A percentile compares a stretch with the other conserved stretches of the same genome.
These are phyloP conservation scores for Symbiodinium natans DNA, from an alignment of 73 alveolate genomes.

Conservation along the genomic window DNA sequence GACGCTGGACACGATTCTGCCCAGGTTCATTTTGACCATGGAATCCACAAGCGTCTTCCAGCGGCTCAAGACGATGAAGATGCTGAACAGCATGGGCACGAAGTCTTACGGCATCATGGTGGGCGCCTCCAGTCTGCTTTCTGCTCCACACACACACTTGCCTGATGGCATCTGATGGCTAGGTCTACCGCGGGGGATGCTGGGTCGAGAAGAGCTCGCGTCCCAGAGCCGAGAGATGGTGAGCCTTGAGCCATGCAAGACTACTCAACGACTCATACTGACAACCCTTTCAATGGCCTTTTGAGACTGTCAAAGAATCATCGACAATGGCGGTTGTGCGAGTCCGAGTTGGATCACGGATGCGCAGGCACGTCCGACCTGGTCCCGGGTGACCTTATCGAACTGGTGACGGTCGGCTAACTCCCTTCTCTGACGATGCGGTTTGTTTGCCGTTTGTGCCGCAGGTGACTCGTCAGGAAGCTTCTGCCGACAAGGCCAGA, in stretches of 20 bases:
- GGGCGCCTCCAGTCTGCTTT: background rate
- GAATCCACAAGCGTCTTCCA: conserved; percentile 88
- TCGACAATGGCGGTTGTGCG: too few species aligned
- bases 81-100: conserved; percentile 87
- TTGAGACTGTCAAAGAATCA: too few species aligned
- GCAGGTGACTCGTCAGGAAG: background rate
- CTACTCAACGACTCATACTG: too few species aligned
- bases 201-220: conserved; percentile 69
- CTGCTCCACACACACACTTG: background rate
- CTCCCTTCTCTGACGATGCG: background rate
- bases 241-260: too few species aligned
- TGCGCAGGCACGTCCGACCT: conserved; percentile 67
- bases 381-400: conserved; percentile 81
- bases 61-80: conserved; percentile 79
- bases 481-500: background rate
- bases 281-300: too few species aligned
- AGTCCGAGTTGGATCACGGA: background rate
- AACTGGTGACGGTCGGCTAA: conserved; percentile 53
- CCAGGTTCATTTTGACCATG: conserved; percentile 45
- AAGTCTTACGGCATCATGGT: conserved; percentile 64
- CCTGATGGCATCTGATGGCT: background rate
- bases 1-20: too few species aligned
- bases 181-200: conserved; percentile 63
- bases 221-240: too few species aligned
- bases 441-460: too few species aligned